Evolutionary conservation across 2,329 filamentous ascomycete genomes (phyloP), one percentile per base, ranked within the genome.

Genomic region (Sphaceloma murrayae): DNA sequence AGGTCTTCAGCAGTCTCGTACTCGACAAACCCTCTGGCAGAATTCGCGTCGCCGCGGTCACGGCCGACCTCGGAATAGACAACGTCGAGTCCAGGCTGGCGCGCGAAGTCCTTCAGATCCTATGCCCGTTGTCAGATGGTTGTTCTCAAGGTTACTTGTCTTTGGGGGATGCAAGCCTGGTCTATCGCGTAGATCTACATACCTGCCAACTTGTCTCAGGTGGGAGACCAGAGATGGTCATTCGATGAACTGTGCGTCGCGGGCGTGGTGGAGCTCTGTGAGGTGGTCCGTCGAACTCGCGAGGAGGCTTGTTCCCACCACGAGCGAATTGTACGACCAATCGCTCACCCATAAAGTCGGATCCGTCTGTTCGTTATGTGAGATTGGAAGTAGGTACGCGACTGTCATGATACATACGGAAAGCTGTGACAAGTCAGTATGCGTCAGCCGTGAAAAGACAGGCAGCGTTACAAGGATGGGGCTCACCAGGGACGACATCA

Each of bases 191-290:
- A 27, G 10, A 22, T 33, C 18, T n/a, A 45, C 91, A 91, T 82
- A 98, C 91, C 91, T 98, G 91, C 91, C 91, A 98, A 79, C 88
- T 95, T 75, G 91, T 98, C 75, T 96, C 89, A 70, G 78, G 80
- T 64, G 89, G 88, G 67, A 98, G 85, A 72, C 88, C 89, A 73
- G 85, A 84, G 62, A 98, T 93, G 67, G 89, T 82, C 91, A 98
- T 96, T 65, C 91, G 84, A 67, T 88, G 87, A 55, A 87, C 80
- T 55, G 91, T 98, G 65, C 91, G 87, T 62, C 91, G 83, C 53
- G 91, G 91, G 61, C 91, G 85, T 53, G 81, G 80, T 58, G 76
- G 73, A 54, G 74, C 74, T 55, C 80, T 78, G 34, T 48, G 46
- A 32, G 48, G 43, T 9, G 46, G 36, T 31, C 46, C 39, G 22